Evolutionary conservation across 805 yeast species (phyloP).

Genomic region (Kuraishia cidri): DNA sequence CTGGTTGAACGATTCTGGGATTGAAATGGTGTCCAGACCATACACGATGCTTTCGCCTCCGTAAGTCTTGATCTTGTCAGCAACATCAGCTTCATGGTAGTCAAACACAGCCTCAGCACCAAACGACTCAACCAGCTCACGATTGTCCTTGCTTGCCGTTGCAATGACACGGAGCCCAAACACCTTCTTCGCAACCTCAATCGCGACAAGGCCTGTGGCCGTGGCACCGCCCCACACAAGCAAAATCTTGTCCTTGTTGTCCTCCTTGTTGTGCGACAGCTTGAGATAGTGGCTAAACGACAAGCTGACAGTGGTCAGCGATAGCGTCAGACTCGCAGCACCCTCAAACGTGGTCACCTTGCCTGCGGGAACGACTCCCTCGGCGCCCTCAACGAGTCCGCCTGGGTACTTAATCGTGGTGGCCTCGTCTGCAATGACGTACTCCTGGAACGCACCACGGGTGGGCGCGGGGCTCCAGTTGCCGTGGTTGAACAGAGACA

Average conservation of each 20-base stretch:
- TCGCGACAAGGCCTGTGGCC: constrained; percentile 46
- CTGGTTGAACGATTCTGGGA: constrained; percentile 9
- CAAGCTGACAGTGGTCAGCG: constrained; percentile 40
- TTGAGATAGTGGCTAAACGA: constrained; percentile 26
- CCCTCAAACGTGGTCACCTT: constrained; percentile 44
- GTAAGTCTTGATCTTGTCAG: constrained; percentile 17
- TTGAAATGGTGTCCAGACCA: constrained; percentile 23
- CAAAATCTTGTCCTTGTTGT: constrained; percentile 26
- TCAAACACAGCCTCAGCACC: constrained; percentile 28
- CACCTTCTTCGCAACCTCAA: constrained; percentile 46
- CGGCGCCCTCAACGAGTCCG: constrained; percentile 10
- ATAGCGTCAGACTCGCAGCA: constrained; percentile 52
- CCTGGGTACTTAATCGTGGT: constrained; percentile 22
- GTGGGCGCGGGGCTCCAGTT: constrained; percentile 27
- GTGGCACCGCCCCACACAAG: constrained; percentile 66
- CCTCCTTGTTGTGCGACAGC: constrained; percentile 15
- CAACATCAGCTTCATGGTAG: constrained; percentile 21
- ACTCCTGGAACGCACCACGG: constrained; percentile 55
- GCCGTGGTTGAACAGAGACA: constrained; percentile 37
- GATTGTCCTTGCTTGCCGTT: constrained; percentile 16
- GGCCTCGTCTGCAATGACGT: constrained; percentile 28
- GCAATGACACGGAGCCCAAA: constrained; percentile 23
- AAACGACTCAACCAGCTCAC: constrained; percentile 10
- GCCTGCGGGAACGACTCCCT: constrained; percentile 24
- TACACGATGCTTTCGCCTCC: constrained; percentile 18